Percentiles rank a stretch among this genome's conserved stretches.
These are phyloP conservation scores for Casuarina cunninghamiana DNA, from an alignment of 306 rosid genomes.

Conservation along the genomic window DNA sequence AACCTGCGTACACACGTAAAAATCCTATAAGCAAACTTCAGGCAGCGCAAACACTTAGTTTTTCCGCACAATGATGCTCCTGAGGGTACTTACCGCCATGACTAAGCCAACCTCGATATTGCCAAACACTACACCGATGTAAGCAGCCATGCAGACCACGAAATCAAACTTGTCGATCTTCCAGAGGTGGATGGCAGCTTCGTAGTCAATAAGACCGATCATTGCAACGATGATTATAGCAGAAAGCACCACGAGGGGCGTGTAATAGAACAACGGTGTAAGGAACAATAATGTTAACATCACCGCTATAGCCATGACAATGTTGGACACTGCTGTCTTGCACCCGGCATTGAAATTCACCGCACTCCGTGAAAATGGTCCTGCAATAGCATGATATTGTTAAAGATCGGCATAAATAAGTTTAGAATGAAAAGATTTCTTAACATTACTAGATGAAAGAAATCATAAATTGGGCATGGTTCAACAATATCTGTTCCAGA, in stretches of 20 bases:
- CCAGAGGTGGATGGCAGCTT: constrained; percentile 87
- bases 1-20: constrained; percentile 45
- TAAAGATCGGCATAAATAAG: background rate
- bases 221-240: constrained; percentile 86
- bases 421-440: too few species aligned
- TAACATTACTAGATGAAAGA: too few species aligned
- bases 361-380: constrained; percentile 93
- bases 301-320: constrained; percentile 90
- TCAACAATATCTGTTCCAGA: too few species aligned
- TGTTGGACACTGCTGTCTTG: constrained; percentile 86
- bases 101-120: constrained; percentile 80
- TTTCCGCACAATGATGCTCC: background rate
- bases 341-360: constrained; percentile 98
- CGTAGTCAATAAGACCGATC: constrained; percentile 92
- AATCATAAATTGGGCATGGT: too few species aligned
- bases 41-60: background rate
- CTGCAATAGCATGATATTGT: constrained; percentile 41
- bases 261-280: constrained; percentile 92
- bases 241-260: constrained; percentile 86
- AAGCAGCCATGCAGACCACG: constrained; percentile 75
- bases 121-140: constrained; percentile 71
- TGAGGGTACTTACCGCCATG: constrained; percentile 62
- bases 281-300: constrained; percentile 81
- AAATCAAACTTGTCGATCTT: constrained; percentile 90
- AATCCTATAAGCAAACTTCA: background rate